Evolutionary conservation across 163 green algal species (phyloP), one percentile per base, ranked within the genome.

Genomic region (Smithsoniella earleae): DNA sequence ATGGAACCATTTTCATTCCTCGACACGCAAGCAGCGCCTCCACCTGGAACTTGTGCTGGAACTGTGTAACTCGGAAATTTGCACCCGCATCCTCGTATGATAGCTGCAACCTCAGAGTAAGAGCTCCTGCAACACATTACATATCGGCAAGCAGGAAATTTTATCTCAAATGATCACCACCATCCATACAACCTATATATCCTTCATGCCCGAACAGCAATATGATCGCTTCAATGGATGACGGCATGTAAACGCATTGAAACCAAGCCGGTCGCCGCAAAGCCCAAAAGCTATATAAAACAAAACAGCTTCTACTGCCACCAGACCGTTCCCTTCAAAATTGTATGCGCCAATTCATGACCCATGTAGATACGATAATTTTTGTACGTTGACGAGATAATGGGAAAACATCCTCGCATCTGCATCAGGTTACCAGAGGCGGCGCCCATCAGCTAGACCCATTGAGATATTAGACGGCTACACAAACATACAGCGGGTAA

Each of bases 81-180:
- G 30, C 58, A 16, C 43, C 27, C 13, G 38, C 58, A 38, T 69
- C 58, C 27, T 69, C 58, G 43, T 69, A 69, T 34, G 58, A 30
- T 6, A 69, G 58, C 58, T 20, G 8, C 20, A 69, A 1, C n/a
- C 58, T 37, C 58, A 69, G n/a, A 40, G 31, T n/a, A n/a, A 45
- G 58, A 30, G 38, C n/a, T 25, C 58, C 58, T 69, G 58, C 25
- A 38, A 22, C n/a, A 10, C 25, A 40, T 33, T 25, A 16, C 58
- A 65, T 25, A 18, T 54, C 18, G 20, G 20, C 44, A 20, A 25
- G 33, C 49, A 10, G 49, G 31, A 13, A 64, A 64, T 10, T 64
- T 6, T 18, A 6, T 64, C 25, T 18, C 49, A 1, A 18, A 54
- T 54, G 44, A 54, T 54, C 20, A 20, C 18, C 44, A 54, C 18